A percentile compares a stretch with the other conserved stretches of the same genome.
Evolutionary conservation across 441 rosid genomes (phyloP).

Genomic region (Manihot esculenta): DNA sequence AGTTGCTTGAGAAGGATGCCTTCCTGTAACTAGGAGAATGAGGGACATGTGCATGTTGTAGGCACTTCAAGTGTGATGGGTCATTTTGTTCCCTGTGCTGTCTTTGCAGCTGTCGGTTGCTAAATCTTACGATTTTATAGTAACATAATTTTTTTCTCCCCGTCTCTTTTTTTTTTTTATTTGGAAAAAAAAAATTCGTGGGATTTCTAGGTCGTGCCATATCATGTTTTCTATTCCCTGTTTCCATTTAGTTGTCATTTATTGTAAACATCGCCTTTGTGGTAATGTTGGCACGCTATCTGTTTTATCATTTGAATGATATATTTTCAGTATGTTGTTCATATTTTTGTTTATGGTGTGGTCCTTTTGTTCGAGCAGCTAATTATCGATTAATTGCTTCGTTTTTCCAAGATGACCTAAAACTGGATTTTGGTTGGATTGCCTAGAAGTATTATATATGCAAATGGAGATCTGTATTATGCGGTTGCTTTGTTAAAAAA

Average conservation of each 20-base stretch:
- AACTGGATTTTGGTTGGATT: too few relatives aligned
- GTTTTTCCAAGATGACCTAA: too few relatives aligned
- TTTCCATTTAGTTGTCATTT: background rate
- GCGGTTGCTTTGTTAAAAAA: too few relatives aligned
- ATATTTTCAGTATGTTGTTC: background rate
- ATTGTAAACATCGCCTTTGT: background rate
- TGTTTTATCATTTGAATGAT: background rate
- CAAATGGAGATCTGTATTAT: too few relatives aligned
- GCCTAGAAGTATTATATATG: too few relatives aligned
- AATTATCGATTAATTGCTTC: too few relatives aligned
- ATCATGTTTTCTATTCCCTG: constrained; percentile 4
- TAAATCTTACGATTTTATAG: constrained; percentile 2
- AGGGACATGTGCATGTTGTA: background rate
- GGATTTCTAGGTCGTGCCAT: constrained; percentile 17
- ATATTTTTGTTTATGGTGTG: background rate
- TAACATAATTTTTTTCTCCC: constrained; percentile 2
- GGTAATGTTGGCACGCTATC: background rate
- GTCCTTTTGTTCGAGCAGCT: background rate
- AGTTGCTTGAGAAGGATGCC: constrained; percentile 92
- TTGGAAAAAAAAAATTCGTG: background rate
- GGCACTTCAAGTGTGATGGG: constrained; percentile 2
- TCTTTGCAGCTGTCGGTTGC: constrained; percentile 11
- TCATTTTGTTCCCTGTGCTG: constrained; percentile 3
- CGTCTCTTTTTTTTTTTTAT: background rate
- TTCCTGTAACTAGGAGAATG: constrained; percentile 54